Evolutionary conservation across 164 flowering plant genomes (phyloP).

Genomic region (Stephania cephalantha): DNA sequence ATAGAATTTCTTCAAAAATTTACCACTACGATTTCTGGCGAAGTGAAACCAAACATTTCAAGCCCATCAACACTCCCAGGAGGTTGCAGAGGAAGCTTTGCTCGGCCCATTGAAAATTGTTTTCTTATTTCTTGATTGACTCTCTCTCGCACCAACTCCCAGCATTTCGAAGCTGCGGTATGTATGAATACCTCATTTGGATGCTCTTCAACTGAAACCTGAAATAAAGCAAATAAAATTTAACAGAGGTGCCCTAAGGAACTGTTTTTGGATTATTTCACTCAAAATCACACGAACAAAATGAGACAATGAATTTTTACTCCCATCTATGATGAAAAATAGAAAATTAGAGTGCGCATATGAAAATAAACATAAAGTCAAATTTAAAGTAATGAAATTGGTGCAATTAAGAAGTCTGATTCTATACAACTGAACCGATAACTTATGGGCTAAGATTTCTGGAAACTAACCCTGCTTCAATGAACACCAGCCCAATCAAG

Average conservation of each 20-base stretch:
- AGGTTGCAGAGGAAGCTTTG: slow-evolving; percentile 81
- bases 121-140: slow-evolving; percentile 78
- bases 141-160: slow-evolving; percentile 94
- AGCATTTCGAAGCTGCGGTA: slow-evolving; percentile 63
- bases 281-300: too few species aligned
- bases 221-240: slow-evolving; percentile 11
- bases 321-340: too few species aligned
- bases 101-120: slow-evolving; percentile 55
- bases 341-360: too few species aligned
- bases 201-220: slow-evolving; percentile 71
- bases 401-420: too few species aligned
- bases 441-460: too few species aligned
- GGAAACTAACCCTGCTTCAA: too few species aligned
- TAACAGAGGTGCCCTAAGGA: not conserved
- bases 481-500: too few species aligned
- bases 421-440: too few species aligned
- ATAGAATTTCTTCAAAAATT: not conserved
- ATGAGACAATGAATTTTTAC: too few species aligned
- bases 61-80: slow-evolving; percentile 90
- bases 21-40: slow-evolving; percentile 83
- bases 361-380: too few species aligned
- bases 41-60: slow-evolving; percentile 94
- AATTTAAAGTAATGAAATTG: too few species aligned
- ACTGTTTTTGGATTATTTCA: too few species aligned
- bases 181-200: slow-evolving; percentile 77